A percentile compares a stretch with the other conserved stretches of the same genome.
Conservation (phyloP, 192 early-diverging fungal genomes). For the Podila horticola region DNA sequence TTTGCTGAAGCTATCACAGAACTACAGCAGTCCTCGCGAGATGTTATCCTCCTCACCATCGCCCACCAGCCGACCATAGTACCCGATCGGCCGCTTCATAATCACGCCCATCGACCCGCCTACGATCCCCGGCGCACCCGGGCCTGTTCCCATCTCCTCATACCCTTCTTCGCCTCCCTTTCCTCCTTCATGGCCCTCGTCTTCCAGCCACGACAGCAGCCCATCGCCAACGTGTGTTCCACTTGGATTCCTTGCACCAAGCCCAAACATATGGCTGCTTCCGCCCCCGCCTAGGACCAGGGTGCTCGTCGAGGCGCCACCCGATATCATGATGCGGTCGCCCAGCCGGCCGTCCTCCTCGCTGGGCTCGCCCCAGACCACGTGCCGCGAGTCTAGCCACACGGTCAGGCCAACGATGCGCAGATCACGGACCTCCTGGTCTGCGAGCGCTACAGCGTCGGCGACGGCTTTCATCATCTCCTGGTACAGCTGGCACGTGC, state of each 20-base stretch:
- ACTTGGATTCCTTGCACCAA: neutral
- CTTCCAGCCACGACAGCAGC: conserved; percentile 27
- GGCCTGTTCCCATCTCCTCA: neutral
- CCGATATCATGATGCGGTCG: conserved; percentile 37
- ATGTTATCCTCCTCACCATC: conserved; percentile 33
- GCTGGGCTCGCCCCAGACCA: conserved; percentile 24
- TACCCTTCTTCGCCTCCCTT: neutral
- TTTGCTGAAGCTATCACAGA: too few relatives aligned
- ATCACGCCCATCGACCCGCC: conserved; percentile 32
- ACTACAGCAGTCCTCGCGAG: neutral
- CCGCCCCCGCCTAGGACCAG: neutral
- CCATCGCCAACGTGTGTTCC: conserved; percentile 17
- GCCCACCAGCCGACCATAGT: conserved; percentile 23
- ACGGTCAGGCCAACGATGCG: conserved; percentile 23
- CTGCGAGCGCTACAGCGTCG: conserved; percentile 26
- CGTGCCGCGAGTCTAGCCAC: conserved; percentile 36
- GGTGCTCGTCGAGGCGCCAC: neutral
- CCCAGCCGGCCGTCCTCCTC: conserved; percentile 37
- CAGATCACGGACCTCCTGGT: conserved; percentile 31
- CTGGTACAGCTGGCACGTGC: conserved; percentile 21
- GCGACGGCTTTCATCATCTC: conserved; percentile 20
- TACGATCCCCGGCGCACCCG: conserved; percentile 22
- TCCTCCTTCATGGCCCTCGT: neutral
- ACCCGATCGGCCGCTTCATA: conserved; percentile 37
- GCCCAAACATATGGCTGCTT: neutral